Percentiles rank a stretch among this genome's conserved stretches.
These are phyloP conservation scores for Irpex sp. DNA, from an alignment of 1,284 basidiomycete species.

Conservation along the genomic window DNA sequence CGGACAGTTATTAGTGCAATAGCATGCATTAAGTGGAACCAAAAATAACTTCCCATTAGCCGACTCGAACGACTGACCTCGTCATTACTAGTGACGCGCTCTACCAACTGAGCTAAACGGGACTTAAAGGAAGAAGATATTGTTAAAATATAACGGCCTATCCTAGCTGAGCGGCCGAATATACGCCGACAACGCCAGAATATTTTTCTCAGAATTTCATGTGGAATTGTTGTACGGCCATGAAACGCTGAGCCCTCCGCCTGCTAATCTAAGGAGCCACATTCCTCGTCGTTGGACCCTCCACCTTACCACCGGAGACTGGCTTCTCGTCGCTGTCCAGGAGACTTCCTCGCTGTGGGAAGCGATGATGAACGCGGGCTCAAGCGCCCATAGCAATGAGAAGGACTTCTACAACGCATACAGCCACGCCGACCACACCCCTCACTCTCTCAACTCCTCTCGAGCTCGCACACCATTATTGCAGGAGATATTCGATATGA, in stretches of 20 bases:
- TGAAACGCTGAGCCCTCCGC: background rate
- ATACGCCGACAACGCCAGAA: background rate
- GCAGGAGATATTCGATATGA: constrained; percentile 4
- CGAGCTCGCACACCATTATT: background rate
- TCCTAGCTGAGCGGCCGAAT: background rate
- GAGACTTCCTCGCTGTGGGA: constrained; percentile 10
- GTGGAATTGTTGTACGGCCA: background rate
- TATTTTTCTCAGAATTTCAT: background rate
- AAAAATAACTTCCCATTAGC: constrained; percentile 32
- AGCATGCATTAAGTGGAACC: background rate
- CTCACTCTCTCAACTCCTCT: background rate
- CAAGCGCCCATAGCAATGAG: constrained; percentile 14
- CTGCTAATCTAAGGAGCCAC: background rate
- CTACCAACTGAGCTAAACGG: constrained; percentile 56
- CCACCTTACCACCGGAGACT: background rate
- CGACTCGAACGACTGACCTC: constrained; percentile 44
- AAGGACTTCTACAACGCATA: constrained; percentile 15
- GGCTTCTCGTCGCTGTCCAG: background rate
- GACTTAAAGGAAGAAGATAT: constrained; percentile 9
- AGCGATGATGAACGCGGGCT: constrained; percentile 11
- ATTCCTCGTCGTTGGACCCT: background rate
- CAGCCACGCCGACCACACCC: constrained; percentile 6
- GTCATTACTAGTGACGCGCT: constrained; percentile 56
- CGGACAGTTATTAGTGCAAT: background rate
- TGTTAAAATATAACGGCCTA: background rate